Base-by-base conservation (phyloP, 1,284 basidiomycete genomes). In the Pascua guehoae region DNA sequence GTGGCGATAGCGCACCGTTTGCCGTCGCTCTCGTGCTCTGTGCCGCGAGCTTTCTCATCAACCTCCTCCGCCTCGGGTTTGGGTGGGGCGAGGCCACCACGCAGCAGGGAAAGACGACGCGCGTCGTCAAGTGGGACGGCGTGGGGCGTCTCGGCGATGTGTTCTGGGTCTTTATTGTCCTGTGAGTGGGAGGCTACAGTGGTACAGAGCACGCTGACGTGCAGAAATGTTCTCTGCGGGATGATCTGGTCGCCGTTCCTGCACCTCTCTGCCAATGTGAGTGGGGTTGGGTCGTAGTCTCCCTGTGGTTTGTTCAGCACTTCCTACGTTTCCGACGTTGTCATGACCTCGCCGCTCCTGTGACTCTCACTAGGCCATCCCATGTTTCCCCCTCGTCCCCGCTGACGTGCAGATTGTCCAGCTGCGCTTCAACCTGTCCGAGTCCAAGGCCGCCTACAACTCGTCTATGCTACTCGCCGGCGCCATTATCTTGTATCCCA, bases 181-280 rank as follows among this genome's bases (percentile, higher is more conserved):
- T 70, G 66, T 66, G 24, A 60, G 64, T 54, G 8, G 32, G 12
- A 18, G n/a, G n/a, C n/a, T n/a, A 15, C 14, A 32, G 15, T 24
- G 40, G 18, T 46, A 11, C 37, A 16, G 9, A 4, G 32, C 24
- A 15, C 5, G 41, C 54, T 55, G 38, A 55, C 54, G 24, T 12
- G 15, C 48, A 65, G 66, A 16, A 89, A 89, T 62, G 72, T 89
- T 8, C 76, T 89, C 15, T 89, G 86, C 57, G 88, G 88, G n/a
- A 79, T 83, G 59, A 84, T 88, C 41, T 90, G 88, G 88, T 79
- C 83, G 14, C 88, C 88, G 1, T 89, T 89, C 68, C 83, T 83
- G 12, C 88, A 90, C 67, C 83, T 90, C 46, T 83, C 85, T 15
- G 81, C 88, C n/a, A 88, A 88, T 66, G 81, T 90, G 51, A 42